Base-by-base conservation (phyloP, 768 basidiomycete genomes). In the Suillus paluster region DNA sequence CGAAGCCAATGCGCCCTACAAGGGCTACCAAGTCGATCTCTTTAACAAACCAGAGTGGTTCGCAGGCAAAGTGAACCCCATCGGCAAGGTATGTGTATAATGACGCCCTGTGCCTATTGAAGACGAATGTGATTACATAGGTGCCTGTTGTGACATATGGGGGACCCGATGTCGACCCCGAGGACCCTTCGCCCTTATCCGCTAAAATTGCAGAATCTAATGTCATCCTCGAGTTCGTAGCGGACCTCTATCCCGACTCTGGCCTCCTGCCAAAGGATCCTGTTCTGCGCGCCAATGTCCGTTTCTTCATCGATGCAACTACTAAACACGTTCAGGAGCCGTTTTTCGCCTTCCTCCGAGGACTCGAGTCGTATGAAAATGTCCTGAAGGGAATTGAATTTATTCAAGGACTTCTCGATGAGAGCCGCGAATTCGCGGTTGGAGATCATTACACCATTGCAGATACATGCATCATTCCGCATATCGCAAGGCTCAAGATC, bases 1-100 rank as follows among this genome's bases (percentile, higher is more conserved):
- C 12, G 87, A 88, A 64, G 78, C 83, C 0, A 75, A 79, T 7
- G 75, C 81, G 5, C 65, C 79, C 3, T 83, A 77, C 68, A 83
- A 73, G 15, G 75, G 80, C 17, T 85, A 76, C 61, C 82, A 87
- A 65, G 80, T 89, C 54, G 84, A 87, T 62, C 72, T 89, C 12
- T 57, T 61, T 64, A 85, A 85, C 75, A 89, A 89, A 74, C 87
- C 87, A 4, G 83, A 81, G 58, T 88, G 86, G 87, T 88, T 87
- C 66, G 80, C 81, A 0, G 78, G 81, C 0, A 80, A 83, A 62
- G 81, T 89, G 44, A 88, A 87, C 70, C 84, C 86, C 0, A 84
- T 81, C 0, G 82, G 83, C 73, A 87, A 88, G 79, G 87, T 86
- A 61, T 21, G 71, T 66, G 25, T n/a, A n/a, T 23, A 23, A 41